Base-by-base conservation (phyloP, 192 early-diverging fungal genomes). In the Coemansia guatemalensis region DNA sequence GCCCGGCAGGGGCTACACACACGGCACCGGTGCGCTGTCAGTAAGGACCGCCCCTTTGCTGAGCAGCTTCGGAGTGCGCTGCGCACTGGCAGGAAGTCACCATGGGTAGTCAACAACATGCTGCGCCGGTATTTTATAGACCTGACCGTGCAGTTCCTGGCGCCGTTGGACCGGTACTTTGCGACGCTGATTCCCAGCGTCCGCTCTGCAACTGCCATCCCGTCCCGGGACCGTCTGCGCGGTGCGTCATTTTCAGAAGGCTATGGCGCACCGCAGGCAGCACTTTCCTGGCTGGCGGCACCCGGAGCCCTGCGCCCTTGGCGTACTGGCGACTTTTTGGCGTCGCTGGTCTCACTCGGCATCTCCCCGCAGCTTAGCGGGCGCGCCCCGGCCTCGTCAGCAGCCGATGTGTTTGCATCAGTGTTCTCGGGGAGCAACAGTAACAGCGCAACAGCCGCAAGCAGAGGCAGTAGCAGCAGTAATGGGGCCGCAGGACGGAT, bases 151-250 rank as follows among this genome's bases (percentile, higher is more conserved):
- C 85, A 90, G 78, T 96, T 99, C 65, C 73, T 99, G 63, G 93
- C 92, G 25, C 97, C 97, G n/a, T 78, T 99, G 55, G 93, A 97
- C 66, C 87, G 92, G 14, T 93, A 97, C 69, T 99, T 96, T 74
- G 87, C 90, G 64, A 90, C 90, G 3, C 71, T 96, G 56, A 85
- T 99, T 49, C 90, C 95, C 2, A 84, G 86, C 41, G 84, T 82
- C 26, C 81, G 68, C 48, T 75, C 78, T 41, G 55, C 78, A 1
- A 68, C 64, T 20, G 69, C 60, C 41, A 67, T 75, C 5, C 73
- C 68, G 12, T 25, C 60, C 12, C 50, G 53, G 30, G 50, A 49
- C 7, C 60, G 27, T 22, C 50, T 35, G 33, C 60, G 60, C 23
- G 44, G 61, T 35, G 35, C 32, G 23, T 63, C 61, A 26, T 25